Evolutionary conservation across 2,329 filamentous ascomycete species (phyloP), one percentile per base, ranked within the genome.

Genomic region (Delphinella strobiligena): DNA sequence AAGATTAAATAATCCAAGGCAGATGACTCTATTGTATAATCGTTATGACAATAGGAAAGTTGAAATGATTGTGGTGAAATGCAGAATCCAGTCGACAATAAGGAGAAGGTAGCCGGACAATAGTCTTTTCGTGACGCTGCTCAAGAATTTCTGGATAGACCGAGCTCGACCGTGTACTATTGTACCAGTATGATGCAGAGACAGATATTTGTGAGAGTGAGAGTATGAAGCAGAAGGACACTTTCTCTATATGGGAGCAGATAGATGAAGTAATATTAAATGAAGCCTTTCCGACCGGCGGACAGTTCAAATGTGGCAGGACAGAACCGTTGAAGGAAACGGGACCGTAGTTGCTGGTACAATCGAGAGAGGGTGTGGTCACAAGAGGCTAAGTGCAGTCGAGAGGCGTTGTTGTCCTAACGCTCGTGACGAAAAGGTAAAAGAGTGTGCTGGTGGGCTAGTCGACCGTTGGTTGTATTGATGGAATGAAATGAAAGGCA

Each of bases 251-350:
- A 45, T 44, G 46, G 46, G 38, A 49, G 42, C 44, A 47, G 33
- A 39, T 40, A 32, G 36, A 36, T 31, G 34, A 37, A 31, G 32
- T 31, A 40, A 38, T 43, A 37, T 51, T 51, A 50, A 47, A 36
- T 52, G 42, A 51, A 46, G 45, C 50, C 49, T 53, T 50, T 47
- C 54, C 54, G 53, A 43, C 54, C 54, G 49, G 54, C 54, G 54
- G 54, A 54, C 42, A 49, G 49, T 53, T 36, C 31, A 43, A 38
- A 34, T 29, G 41, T 39, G 41, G 41, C 37, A 43, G 41, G 41
- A 33, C 34, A 34, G 34, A 33, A 41, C 33, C 36, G 39, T 41
- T 14, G 35, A 41, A 30, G 39, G 33, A 36, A 34, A 19, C 22
- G 39, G 34, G 34, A 33, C 30, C 19, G 14, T 33, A 19, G 41